Conservation (phyloP, 768 basidiomycete species). For the Pleurotus salmoneostramineus region DNA sequence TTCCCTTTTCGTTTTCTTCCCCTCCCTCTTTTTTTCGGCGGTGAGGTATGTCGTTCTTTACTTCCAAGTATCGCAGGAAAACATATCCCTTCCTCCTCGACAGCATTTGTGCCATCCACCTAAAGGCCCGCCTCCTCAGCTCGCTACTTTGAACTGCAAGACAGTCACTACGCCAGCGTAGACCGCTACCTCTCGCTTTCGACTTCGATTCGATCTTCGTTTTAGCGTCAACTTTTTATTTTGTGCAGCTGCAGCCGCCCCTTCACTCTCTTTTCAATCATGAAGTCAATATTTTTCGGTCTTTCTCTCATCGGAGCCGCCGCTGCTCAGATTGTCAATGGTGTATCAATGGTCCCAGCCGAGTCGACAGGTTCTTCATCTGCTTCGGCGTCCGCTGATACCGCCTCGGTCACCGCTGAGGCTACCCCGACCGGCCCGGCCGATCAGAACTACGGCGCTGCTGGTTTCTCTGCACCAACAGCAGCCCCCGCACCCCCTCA, state of each 20-base stretch:
- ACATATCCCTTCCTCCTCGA: constrained; percentile 11
- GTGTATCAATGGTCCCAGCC: constrained; percentile 35
- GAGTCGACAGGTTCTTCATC: constrained; percentile 13
- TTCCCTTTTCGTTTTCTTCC: constrained; percentile 30
- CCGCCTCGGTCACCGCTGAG: constrained; percentile 17
- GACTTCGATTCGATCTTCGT: constrained; percentile 30
- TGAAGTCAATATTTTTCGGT: constrained; percentile 60
- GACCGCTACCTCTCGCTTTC: constrained; percentile 53
- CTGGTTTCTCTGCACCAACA: constrained; percentile 26
- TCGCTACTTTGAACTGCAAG: constrained; percentile 52
- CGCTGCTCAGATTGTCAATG: constrained; percentile 53
- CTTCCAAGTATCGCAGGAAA: background rate
- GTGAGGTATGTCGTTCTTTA: background rate
- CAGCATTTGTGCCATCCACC: constrained; percentile 38
- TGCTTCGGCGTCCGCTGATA: constrained; percentile 17
- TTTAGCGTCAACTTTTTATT: constrained; percentile 28
- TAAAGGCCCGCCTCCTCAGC: constrained; percentile 33
- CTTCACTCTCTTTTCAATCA: constrained; percentile 46
- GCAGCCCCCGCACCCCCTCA: constrained; percentile 26
- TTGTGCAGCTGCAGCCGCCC: constrained; percentile 17
- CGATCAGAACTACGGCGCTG: constrained; percentile 17
- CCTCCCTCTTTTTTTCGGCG: background rate
- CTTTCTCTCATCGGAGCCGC: constrained; percentile 56
- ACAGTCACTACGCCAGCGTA: constrained; percentile 65
- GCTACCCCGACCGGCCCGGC: constrained; percentile 16